Base-by-base conservation (phyloP, 495 filamentous ascomycete species). In the Hypoxylon trugodes region DNA sequence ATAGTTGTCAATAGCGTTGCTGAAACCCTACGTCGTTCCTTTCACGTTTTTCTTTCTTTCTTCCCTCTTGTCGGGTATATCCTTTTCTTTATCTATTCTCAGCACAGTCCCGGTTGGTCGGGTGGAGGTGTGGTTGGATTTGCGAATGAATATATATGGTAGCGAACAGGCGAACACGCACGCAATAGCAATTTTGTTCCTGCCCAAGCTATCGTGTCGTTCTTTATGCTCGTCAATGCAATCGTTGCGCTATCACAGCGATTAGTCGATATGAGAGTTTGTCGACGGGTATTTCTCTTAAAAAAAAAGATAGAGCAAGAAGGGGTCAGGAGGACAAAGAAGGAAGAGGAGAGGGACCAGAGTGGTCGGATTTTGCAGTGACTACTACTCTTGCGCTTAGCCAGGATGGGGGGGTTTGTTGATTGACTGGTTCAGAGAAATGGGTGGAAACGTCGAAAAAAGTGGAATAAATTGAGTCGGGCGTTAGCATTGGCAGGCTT, bases 371-470 rank as follows among this genome's bases (percentile, higher is more conserved):
- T 41, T 62, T 61, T 52, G 53, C 61, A 66, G 32, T 58, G 52
- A 62, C 52, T 50, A 54, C 36, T 57, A 33, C 41, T 42, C 25
- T 52, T 67, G 64, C 64, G 58, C 64, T 62, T 67, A 56, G 50
- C 64, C 41, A 48, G 58, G 64, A 59, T 54, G 18, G 54, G 61
- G 63, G 56, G 21, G 32, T 19, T 43, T 4, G 24, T 40, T 41
- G 35, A 49, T 10, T 67, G 47, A 62, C 64, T 67, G 64, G 64
- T 53, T 54, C 33, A 45, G 58, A 61, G 63, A 67, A 67, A 48
- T 54, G 54, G 51, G 64, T 61, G 64, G 58, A 59, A 62, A 51
- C 37, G 59, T 59, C 38, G 48, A 50, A 61, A 66, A 66, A 66
- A 61, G 57, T 61, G 63, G 63, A 47, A 57, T 57, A 66, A 48